Conservation (phyloP, 2,329 filamentous ascomycete genomes). For the Epichloe festucae region DNA sequence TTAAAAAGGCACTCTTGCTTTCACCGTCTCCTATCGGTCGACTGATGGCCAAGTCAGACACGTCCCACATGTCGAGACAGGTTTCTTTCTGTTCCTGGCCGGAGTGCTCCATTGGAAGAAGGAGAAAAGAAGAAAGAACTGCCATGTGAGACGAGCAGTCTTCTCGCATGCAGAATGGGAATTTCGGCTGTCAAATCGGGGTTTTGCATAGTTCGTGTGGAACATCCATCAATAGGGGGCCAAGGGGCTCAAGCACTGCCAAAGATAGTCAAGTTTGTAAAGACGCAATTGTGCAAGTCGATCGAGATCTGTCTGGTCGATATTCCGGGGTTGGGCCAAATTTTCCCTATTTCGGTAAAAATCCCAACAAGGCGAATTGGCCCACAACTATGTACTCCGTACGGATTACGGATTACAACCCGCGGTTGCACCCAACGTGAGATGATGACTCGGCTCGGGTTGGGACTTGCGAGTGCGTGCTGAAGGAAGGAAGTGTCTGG, state of each 20-base stretch:
- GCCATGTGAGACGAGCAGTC: no score
- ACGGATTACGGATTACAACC: background rate
- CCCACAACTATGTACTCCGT: background rate
- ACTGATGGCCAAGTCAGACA: no score
- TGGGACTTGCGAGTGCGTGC: background rate
- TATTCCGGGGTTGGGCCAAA: background rate
- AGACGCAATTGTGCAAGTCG: background rate
- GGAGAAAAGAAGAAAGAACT: no score
- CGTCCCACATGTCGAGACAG: no score
- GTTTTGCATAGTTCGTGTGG: background rate
- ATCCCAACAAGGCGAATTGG: background rate
- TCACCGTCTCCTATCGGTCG: no score
- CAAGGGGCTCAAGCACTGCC: no score
- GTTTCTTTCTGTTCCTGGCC: no score
- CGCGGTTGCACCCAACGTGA: background rate
- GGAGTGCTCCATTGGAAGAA: no score
- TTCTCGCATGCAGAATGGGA: background rate
- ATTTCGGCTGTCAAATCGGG: background rate
- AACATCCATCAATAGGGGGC: background rate
- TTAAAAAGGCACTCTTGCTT: background rate
- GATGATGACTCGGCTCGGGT: background rate
- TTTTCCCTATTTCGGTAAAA: slow-evolving; percentile 3
- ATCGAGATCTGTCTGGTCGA: background rate
- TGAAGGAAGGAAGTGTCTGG: background rate
- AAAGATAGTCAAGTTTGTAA: background rate